Evolutionary conservation across 2,329 filamentous ascomycete species (phyloP).

Genomic region (Aspergillus amoenus): DNA sequence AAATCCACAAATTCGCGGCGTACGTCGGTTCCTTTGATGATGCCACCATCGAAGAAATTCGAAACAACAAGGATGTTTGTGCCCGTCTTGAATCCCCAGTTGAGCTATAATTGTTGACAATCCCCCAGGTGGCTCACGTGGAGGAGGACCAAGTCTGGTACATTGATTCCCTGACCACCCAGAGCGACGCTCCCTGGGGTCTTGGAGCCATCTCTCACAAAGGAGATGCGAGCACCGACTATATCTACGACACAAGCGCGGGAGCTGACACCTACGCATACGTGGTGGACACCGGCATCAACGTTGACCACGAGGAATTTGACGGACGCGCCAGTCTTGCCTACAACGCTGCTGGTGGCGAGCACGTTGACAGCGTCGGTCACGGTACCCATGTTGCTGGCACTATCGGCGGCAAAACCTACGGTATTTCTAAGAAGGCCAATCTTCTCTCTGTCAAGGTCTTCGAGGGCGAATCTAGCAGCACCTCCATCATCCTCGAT

Average conservation of each 20-base stretch:
- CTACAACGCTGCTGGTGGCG: conserved; percentile 31
- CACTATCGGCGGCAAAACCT: conserved; percentile 35
- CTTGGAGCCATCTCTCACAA: conserved; percentile 34
- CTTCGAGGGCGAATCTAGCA: conserved; percentile 40
- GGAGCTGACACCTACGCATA: conserved; percentile 38
- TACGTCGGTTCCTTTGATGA: conserved; percentile 48
- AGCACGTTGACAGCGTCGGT: conserved; percentile 28
- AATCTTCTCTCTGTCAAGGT: conserved; percentile 52
- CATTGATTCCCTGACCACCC: conserved; percentile 20
- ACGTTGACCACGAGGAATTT: conserved; percentile 34
- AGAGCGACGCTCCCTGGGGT: conserved; percentile 34
- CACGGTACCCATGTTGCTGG: conserved; percentile 43
- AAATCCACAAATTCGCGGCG: conserved; percentile 43
- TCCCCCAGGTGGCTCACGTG: conserved; percentile 23
- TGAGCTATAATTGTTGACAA: conserved; percentile 6
- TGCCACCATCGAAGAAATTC: conserved; percentile 42
- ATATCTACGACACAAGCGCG: conserved; percentile 37
- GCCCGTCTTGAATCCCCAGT: conserved; percentile 1
- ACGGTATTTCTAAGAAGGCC: conserved; percentile 40
- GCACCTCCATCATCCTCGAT: conserved; percentile 49
- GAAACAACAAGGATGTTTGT: conserved; percentile 34
- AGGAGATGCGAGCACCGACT: conserved; percentile 23
- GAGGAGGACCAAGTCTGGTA: conserved; percentile 28
- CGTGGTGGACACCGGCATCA: conserved; percentile 42
- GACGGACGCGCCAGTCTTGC: conserved; percentile 37